phyloP scores from a whole-genome alignment of 2,329 filamentous ascomycete species.

The Cytospora schulzeri region DNA sequence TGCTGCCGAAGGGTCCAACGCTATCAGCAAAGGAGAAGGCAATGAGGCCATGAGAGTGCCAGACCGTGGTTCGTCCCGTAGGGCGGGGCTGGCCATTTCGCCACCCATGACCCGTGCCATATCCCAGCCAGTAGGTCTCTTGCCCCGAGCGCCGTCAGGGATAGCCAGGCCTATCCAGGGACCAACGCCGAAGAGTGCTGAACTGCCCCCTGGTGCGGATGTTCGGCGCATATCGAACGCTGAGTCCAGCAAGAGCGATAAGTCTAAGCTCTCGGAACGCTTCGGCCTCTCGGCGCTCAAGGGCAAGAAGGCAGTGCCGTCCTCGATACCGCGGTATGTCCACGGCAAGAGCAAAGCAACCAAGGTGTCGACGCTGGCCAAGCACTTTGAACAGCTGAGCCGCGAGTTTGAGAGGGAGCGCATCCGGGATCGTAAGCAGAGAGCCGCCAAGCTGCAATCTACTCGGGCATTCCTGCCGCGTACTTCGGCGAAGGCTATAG shows the following conservation, averaged over 20 bases:
- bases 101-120: constrained; percentile 56
- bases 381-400: constrained; percentile 95
- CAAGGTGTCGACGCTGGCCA: constrained; percentile 87
- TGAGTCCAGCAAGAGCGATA: constrained; percentile 60
- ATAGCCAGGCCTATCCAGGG: constrained; percentile 44
- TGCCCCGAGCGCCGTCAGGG: constrained; percentile 50
- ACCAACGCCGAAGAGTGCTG: constrained; percentile 39
- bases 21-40: constrained; percentile 29
- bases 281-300: constrained; percentile 69
- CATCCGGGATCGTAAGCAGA: constrained; percentile 78
- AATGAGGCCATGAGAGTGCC: constrained; percentile 23
- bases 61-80: constrained; percentile 47
- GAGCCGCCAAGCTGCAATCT: constrained; percentile 72
- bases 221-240: constrained; percentile 40
- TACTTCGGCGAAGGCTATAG: constrained; percentile 90
- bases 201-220: constrained; percentile 36
- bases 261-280: constrained; percentile 71
- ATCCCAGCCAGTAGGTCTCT: constrained; percentile 52
- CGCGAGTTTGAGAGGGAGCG: constrained; percentile 96
- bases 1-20: constrained; percentile 35
- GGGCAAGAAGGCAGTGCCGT: constrained; percentile 59
- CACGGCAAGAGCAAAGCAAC: constrained; percentile 69
- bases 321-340: constrained; percentile 86
- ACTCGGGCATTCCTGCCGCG: constrained; percentile 82
- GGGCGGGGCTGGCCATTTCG: constrained; percentile 48